Conservation (phyloP, 1,284 basidiomycete species). For the Austropuccinia psidii region DNA sequence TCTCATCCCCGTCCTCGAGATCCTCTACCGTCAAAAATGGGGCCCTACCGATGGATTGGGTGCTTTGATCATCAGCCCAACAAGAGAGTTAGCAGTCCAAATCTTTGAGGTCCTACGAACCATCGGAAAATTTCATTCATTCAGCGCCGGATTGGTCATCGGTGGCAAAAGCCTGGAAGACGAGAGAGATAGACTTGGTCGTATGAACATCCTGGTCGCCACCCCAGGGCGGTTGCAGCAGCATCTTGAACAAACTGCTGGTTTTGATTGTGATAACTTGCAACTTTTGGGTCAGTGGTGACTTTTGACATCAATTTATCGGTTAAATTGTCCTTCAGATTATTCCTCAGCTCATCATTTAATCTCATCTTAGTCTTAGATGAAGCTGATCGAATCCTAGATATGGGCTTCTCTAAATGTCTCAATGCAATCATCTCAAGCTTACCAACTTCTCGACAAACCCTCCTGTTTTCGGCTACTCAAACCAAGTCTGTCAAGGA, state of each 20-base stretch:
- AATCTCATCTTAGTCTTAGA: conserved; percentile 63
- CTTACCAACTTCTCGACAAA: conserved; percentile 63
- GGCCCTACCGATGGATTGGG: conserved; percentile 76
- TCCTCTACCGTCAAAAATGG: conserved; percentile 67
- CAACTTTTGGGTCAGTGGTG: conserved; percentile 72
- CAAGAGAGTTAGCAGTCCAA: conserved; percentile 89
- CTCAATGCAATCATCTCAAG: conserved; percentile 83
- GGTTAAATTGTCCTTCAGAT: not conserved
- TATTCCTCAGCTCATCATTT: not conserved
- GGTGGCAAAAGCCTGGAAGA: conserved; percentile 94
- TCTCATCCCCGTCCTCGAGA: conserved; percentile 67
- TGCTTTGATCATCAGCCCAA: conserved; percentile 88
- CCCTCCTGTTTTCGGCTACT: conserved; percentile 91
- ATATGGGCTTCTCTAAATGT: conserved; percentile 88
- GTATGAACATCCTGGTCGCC: conserved; percentile 96
- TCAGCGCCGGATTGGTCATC: conserved; percentile 91
- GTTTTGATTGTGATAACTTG: conserved; percentile 81
- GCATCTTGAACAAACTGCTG: conserved; percentile 96
- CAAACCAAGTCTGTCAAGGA: conserved; percentile 86
- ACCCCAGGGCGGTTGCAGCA: conserved; percentile 91
- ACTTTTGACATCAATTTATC: not conserved
- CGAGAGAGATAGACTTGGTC: conserved; percentile 73
- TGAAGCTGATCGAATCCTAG: conserved; percentile 91
- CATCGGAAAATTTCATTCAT: conserved; percentile 80
- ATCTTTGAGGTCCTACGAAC: conserved; percentile 92